Percentiles rank a stretch among this genome's conserved stretches.
Conservation (phyloP, 2,329 filamentous ascomycete species). For the Aspergillus fumigatiaffinis region DNA sequence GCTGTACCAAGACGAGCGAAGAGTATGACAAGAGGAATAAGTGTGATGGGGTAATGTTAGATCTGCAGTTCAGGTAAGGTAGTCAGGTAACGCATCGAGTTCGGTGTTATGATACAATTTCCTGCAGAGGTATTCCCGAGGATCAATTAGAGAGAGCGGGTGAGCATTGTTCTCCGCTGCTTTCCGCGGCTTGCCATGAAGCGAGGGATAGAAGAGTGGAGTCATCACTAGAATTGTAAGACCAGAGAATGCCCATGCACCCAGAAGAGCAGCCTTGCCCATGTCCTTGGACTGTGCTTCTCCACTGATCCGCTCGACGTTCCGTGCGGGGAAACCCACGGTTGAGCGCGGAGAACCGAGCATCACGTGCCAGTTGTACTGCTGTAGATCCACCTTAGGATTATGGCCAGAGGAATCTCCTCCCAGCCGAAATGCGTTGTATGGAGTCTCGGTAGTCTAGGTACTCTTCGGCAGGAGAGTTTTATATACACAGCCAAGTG, state of each 20-base stretch:
- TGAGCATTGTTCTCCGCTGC: neutral
- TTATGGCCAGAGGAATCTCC: too few relatives aligned
- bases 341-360: neutral
- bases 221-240: too few relatives aligned
- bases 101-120: neutral
- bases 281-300: neutral
- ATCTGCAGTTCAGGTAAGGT: neutral
- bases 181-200: neutral
- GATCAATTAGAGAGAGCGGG: neutral
- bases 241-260: neutral
- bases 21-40: neutral
- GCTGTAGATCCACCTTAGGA: neutral
- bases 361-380: neutral
- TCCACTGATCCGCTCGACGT: neutral
- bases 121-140: neutral
- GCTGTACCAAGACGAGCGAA: neutral
- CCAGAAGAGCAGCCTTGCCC: neutral
- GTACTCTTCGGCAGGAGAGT: too few relatives aligned
- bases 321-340: neutral
- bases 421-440: too few relatives aligned
- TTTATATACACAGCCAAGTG: neutral
- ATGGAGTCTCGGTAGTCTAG: too few relatives aligned
- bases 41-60: neutral
- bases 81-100: neutral
- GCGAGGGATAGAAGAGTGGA: too few relatives aligned